Conservation (phyloP, 306 rosid genomes). For the Psophocarpus tetragonolobus region DNA sequence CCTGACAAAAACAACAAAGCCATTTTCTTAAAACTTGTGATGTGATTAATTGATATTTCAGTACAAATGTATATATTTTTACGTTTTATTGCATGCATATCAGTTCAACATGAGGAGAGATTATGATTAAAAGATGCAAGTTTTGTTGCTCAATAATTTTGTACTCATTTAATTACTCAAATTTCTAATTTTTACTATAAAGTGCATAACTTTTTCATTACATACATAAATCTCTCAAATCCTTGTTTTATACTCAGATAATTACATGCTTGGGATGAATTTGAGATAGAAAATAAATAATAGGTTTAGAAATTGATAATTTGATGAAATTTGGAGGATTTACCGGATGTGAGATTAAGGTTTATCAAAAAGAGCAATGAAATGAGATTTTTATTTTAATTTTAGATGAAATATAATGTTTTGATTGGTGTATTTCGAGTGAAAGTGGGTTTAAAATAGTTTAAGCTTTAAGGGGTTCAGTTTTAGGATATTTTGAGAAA, state of each 20-base stretch:
- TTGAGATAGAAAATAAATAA: not conserved
- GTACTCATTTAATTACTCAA: not conserved
- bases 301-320: not conserved
- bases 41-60: not conserved
- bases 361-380: not conserved
- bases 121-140: not conserved
- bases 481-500: not conserved
- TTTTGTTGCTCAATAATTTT: not conserved
- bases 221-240: not conserved
- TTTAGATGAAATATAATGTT: not conserved
- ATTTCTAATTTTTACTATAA: not conserved
- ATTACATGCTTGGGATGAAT: not conserved
- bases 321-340: not conserved
- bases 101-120: not conserved
- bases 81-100: not conserved
- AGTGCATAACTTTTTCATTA: not conserved
- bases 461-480: not conserved
- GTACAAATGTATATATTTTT: not conserved
- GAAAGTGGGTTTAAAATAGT: not conserved
- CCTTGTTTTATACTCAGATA: not conserved
- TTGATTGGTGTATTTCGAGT: not conserved
- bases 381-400: not conserved
- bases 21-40: slow-evolving; percentile 13
- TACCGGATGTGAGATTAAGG: not conserved
- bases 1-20: slow-evolving; percentile 53